Evolutionary conservation across 2,329 filamentous ascomycete species (phyloP).

Genomic region (Whalleya microplaca): DNA sequence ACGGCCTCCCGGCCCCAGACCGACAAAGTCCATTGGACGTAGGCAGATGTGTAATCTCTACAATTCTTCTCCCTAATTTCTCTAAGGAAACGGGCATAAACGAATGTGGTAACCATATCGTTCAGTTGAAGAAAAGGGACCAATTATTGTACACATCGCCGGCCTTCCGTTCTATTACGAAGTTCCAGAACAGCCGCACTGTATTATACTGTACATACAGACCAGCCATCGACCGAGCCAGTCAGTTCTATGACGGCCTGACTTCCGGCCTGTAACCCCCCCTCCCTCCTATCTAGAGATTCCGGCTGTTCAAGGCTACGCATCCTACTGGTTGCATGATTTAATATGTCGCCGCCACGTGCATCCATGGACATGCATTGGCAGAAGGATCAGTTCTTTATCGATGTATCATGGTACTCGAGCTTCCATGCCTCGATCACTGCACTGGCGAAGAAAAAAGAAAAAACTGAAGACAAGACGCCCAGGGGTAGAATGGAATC

Average conservation of each 20-base stretch:
- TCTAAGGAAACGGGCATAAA: too few relatives aligned
- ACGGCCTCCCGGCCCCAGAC: background rate
- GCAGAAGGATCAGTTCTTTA: constrained; percentile 2
- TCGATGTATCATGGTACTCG: background rate
- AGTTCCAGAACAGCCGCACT: background rate
- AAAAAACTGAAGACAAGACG: background rate
- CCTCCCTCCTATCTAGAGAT: background rate
- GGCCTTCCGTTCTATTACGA: too few relatives aligned
- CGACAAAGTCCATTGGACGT: background rate
- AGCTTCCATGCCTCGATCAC: background rate
- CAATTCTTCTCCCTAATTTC: too few relatives aligned
- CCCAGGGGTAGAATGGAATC: background rate
- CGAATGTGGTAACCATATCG: too few relatives aligned
- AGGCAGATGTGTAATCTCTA: background rate
- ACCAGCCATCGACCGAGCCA: background rate
- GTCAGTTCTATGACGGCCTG: background rate
- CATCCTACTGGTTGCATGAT: background rate
- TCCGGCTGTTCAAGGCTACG: constrained; percentile 1
- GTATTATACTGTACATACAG: background rate
- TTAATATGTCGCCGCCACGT: constrained; percentile 15
- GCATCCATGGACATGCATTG: constrained; percentile 7
- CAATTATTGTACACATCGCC: background rate
- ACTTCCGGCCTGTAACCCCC: background rate
- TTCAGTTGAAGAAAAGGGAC: background rate
- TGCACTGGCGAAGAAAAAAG: background rate